Percentiles rank a stretch among this genome's conserved stretches.
phyloP scores from a whole-genome alignment of 352 stramenopile genomes.

The Pythium dissimile region DNA sequence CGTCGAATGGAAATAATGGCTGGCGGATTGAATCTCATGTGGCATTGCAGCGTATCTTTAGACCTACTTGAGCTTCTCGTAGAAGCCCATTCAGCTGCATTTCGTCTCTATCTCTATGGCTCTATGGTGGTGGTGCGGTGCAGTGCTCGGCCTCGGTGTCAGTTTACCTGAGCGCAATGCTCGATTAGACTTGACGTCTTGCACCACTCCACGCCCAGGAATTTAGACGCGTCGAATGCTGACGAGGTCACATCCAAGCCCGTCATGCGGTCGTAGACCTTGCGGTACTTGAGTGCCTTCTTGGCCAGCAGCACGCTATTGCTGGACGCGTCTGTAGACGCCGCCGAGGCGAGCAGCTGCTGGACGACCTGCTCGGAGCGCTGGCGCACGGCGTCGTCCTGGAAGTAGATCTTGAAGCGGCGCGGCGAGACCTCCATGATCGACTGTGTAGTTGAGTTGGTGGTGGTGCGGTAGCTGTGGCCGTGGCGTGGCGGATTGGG shows the following conservation, averaged over 20 bases:
- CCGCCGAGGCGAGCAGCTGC: background rate
- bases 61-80: no score
- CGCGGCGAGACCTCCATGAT: background rate
- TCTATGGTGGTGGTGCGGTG: no score
- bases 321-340: background rate
- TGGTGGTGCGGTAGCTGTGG: no score
- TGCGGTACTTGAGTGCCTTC: constrained; percentile 24
- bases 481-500: no score
- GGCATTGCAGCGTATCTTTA: no score
- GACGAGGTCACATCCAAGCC: constrained; percentile 27
- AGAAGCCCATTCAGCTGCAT: no score
- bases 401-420: constrained; percentile 15
- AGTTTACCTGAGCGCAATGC: no score
- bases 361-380: background rate
- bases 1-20: no score
- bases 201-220: constrained; percentile 46
- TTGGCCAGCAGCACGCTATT: background rate
- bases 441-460: background rate
- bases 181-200: constrained; percentile 3
- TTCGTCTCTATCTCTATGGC: no score
- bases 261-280: constrained; percentile 12
- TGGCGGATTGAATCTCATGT: no score
- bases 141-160: no score
- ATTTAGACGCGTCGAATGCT: constrained; percentile 47
- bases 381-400: constrained; percentile 12